Evolutionary conservation across 371 early-diverging fungal genomes (phyloP).

Genomic region (Mortierella sp.): DNA sequence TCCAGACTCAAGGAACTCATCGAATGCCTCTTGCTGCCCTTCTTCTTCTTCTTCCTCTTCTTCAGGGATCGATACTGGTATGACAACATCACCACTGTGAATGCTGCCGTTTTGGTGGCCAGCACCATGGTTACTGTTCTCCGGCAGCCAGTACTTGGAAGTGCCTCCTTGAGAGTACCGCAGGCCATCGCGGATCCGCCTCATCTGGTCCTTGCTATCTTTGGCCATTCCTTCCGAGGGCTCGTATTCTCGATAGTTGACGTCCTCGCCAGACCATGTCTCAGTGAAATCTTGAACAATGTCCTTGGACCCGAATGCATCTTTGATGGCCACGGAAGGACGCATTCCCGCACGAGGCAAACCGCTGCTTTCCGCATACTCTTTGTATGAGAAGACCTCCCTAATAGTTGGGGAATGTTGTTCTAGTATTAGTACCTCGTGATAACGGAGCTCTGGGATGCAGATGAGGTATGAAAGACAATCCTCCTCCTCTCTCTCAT

Average conservation of each 20-base stretch:
- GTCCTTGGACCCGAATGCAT: conserved; percentile 85
- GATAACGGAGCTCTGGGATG: too few species aligned
- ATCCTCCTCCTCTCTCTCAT: not conserved
- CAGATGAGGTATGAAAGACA: too few species aligned
- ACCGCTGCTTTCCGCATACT: conserved; percentile 65
- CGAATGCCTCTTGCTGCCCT: too few species aligned
- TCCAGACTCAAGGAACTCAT: too few species aligned
- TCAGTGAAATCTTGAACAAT: conserved; percentile 81
- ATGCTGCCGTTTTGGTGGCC: not conserved
- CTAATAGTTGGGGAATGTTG: conserved; percentile 24
- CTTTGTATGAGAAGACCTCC: conserved; percentile 77
- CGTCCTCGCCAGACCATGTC: conserved; percentile 77
- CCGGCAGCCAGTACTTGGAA: conserved; percentile 76
- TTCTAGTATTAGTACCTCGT: too few species aligned
- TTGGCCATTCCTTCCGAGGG: conserved; percentile 72
- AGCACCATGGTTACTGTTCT: conserved; percentile 13
- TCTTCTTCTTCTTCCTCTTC: too few species aligned
- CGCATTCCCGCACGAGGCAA: conserved; percentile 78
- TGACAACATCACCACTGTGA: too few species aligned
- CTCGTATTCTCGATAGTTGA: conserved; percentile 83
- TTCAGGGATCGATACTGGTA: too few species aligned
- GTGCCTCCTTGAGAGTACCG: conserved; percentile 78
- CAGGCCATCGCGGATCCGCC: conserved; percentile 78
- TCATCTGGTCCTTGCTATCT: conserved; percentile 63
- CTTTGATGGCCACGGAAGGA: conserved; percentile 78